Evolutionary conservation across 2,329 filamentous ascomycete species (phyloP), one percentile per base, ranked within the genome.

Genomic region (Shiraia bambusicola): DNA sequence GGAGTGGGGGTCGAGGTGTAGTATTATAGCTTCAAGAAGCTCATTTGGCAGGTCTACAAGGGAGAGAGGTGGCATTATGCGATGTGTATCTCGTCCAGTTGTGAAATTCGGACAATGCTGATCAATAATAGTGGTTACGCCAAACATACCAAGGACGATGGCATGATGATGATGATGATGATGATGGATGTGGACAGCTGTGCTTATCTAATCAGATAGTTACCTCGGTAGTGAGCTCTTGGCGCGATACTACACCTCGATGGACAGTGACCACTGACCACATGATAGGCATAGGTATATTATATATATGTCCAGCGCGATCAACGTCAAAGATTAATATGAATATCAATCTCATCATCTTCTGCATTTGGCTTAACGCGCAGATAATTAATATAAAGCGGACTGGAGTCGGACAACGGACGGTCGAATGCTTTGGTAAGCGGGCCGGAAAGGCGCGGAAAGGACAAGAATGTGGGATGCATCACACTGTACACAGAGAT

Each of bases 21-120:
- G 76, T 52, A 96, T 77, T 52, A 97, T 86, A 38, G 84, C 79
- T 63, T 88, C 82, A 57, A 97, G 77, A 49, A 97, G 80, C 73
- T 98, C 93, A 68, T 92, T 87, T 28, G 91, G 91, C 26, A 93
- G 74, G 13, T 48, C 39, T 17, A 54, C 52, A 42, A 68, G 54
- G 38, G 58, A 50, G 39, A 50, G 47, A 34, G 39, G 39, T 5
- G 47, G 28, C 57, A 59, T 59, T 36, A 25, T 37, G 33, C 28
- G 13, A 6, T 30, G 11, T 24, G 26, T 12, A 6, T 22, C 9
- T 34, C 13, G 9, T 34, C 22, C 13, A 12, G 14, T 6, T 26
- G 19, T 24, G n/a, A 13, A 25, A 13, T 14, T 32, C 30, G 7
- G 30, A 6, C n/a, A 35, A 11, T 27, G 22, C 2, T 34, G 32